These are phyloP conservation scores for Bathelium albidoporum DNA, from an alignment of 495 filamentous ascomycete species.

Conservation along the genomic window DNA sequence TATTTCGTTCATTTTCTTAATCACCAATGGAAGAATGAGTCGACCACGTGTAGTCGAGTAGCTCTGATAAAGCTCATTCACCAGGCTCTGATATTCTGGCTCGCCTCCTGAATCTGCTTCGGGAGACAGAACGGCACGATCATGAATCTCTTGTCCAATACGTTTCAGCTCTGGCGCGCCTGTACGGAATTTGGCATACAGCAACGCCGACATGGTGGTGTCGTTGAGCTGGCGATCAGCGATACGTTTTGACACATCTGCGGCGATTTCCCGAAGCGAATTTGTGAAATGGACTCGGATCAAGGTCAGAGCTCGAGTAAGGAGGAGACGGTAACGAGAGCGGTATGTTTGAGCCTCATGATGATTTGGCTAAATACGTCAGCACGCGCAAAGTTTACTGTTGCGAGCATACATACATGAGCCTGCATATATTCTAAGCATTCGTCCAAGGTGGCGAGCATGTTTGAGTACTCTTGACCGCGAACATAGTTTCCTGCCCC, in stretches of 20 bases:
- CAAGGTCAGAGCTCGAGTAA: constrained; percentile 65
- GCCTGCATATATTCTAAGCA: constrained; percentile 83
- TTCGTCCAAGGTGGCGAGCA: constrained; percentile 71
- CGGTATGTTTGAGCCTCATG: constrained; percentile 76
- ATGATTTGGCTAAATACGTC: constrained; percentile 53
- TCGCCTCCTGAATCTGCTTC: constrained; percentile 53
- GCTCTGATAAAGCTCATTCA: constrained; percentile 59
- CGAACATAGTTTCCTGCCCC: constrained; percentile 75
- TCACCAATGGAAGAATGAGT: constrained; percentile 43
- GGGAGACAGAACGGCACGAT: constrained; percentile 49
- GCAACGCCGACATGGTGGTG: constrained; percentile 61
- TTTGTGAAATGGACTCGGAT: constrained; percentile 81
- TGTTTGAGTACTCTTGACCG: constrained; percentile 70
- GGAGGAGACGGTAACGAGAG: constrained; percentile 56
- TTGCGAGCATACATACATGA: constrained; percentile 47
- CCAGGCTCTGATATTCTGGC: constrained; percentile 55
- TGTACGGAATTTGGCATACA: constrained; percentile 70
- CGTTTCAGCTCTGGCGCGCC: constrained; percentile 56
- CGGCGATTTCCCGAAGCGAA: constrained; percentile 55
- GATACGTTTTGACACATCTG: constrained; percentile 59
- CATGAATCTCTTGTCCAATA: constrained; percentile 58
- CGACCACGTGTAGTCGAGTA: constrained; percentile 47
- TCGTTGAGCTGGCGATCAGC: constrained; percentile 63
- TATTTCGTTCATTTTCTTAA: constrained; percentile 55
- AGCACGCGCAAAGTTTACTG: neutral